Base-by-base conservation (phyloP, 2,329 filamentous ascomycete species). In the Phaeosphaeria sp. region DNA sequence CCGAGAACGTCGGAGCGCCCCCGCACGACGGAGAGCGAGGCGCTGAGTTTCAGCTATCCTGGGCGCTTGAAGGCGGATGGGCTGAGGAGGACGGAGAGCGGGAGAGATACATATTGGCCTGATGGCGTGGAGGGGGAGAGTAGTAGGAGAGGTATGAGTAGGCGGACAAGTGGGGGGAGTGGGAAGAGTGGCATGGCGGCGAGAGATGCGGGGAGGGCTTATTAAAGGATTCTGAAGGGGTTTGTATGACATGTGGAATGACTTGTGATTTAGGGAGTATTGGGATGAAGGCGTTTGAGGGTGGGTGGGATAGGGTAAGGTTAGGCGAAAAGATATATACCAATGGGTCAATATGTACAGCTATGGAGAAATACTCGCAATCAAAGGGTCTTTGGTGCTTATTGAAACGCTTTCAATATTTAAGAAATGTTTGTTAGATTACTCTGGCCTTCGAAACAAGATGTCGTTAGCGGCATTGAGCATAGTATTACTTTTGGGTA, bases 121-220 rank as follows among this genome's bases (percentile, higher is more conserved):
- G 43, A 45, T 13, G 43, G 17, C 15, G 43, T 45, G 7, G 24
- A 30, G 13, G 24, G 9, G 45, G 21, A 20, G 42, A 45, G 42
- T 6, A 25, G 49, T 17, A 20, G 49, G 18, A 51, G 13, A 13
- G 36, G 36, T 4, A 15, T 39, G 36, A 39, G 15, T 39, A 39
- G 36, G 17, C 4, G 36, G 15, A 39, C 36, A 15, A 39, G 36
- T n/a, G 36, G 15, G 6, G 47, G 30, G 20, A 36, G 30, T 49
- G 18, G 46, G 25, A 20, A 7, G 25, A 50, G 33, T 25, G 20
- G 49, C 11, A 42, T 22, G 36, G 36, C 24, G 11, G 36, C 49
- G 20, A 51, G 49, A 33, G 36, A 18, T n/a, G 33, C 49, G 21
- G 49, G 49, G 21, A 51, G 49, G 33, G 49, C 49, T 9, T 51